phyloP scores from a whole-genome alignment of 352 stramenopile species.

The Thalassiosira hispida region DNA sequence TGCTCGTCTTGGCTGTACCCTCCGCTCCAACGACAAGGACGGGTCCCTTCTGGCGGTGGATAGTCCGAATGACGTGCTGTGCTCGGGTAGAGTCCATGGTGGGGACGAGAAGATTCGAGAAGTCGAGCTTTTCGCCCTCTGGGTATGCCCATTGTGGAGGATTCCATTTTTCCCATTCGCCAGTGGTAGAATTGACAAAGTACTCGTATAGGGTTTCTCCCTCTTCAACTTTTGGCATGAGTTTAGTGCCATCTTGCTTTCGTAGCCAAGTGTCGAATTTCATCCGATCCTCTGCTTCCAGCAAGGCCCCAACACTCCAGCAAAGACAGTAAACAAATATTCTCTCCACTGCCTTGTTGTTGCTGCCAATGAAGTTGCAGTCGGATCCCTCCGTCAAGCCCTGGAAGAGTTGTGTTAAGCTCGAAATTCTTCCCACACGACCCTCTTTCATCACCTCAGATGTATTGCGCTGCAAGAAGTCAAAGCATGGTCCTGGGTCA shows the following conservation, averaged over 20 bases:
- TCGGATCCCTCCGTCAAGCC: slow-evolving; percentile 79
- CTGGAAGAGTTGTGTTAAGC: slow-evolving; percentile 88
- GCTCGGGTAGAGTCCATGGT: slow-evolving; percentile 98
- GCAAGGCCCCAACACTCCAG: slow-evolving; percentile 94
- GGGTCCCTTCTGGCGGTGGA: slow-evolving; percentile 91
- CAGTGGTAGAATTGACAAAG: slow-evolving; percentile 90
- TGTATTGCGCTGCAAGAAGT: slow-evolving; percentile 94
- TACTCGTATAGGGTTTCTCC: slow-evolving; percentile 91
- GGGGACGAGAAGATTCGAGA: slow-evolving; percentile 96
- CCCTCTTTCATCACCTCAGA: slow-evolving; percentile 93
- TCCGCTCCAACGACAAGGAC: slow-evolving; percentile 96
- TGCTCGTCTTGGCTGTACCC: slow-evolving; percentile 97
- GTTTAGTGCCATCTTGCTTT: slow-evolving; percentile 88
- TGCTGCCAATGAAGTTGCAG: slow-evolving; percentile 40
- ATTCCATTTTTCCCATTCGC: slow-evolving; percentile 95
- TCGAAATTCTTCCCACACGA: slow-evolving; percentile 90
- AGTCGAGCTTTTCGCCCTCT: slow-evolving; percentile 93
- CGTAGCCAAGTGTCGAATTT: slow-evolving; percentile 97
- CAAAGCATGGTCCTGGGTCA: slow-evolving; percentile 94
- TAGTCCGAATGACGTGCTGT: slow-evolving; percentile 91
- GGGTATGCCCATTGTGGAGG: slow-evolving; percentile 96
- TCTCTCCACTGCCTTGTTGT: slow-evolving; percentile 88
- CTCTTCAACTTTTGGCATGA: slow-evolving; percentile 88
- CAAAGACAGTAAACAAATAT: slow-evolving; percentile 96
- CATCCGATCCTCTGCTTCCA: slow-evolving; percentile 94